These are phyloP conservation scores for Torrubiella hemipterigena DNA, from an alignment of 2,329 filamentous ascomycete genomes.

Conservation along the genomic window DNA sequence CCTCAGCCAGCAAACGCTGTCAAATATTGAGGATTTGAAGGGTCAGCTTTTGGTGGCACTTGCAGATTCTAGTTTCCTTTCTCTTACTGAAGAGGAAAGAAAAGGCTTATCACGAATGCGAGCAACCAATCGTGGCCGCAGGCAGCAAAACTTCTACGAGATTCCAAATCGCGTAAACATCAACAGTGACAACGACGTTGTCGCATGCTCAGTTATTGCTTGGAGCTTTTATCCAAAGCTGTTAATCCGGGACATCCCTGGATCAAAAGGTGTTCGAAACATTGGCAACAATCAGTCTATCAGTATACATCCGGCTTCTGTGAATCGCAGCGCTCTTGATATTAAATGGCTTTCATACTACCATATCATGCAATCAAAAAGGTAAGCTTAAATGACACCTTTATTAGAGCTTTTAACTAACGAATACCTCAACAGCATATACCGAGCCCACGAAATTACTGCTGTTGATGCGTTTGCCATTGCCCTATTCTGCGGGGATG, in stretches of 20 bases:
- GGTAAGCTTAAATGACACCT: slow-evolving; percentile 34
- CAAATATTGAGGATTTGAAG: slow-evolving; percentile 92
- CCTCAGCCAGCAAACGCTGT: slow-evolving; percentile 74
- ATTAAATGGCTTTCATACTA: slow-evolving; percentile 87
- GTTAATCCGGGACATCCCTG: slow-evolving; percentile 59
- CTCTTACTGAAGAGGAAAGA: slow-evolving; percentile 62
- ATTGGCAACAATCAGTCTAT: slow-evolving; percentile 88
- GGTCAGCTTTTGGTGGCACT: slow-evolving; percentile 78
- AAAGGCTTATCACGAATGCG: slow-evolving; percentile 56
- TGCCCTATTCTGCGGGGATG: slow-evolving; percentile 75
- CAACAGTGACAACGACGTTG: slow-evolving; percentile 68
- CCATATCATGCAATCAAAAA: slow-evolving; percentile 87
- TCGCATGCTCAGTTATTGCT: slow-evolving; percentile 72
- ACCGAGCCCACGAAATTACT: slow-evolving; percentile 84
- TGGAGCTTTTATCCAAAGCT: slow-evolving; percentile 96
- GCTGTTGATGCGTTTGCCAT: slow-evolving; percentile 72
- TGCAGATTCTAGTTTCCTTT: slow-evolving; percentile 73
- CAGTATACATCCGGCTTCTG: slow-evolving; percentile 73
- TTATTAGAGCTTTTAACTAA: not conserved
- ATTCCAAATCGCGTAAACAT: slow-evolving; percentile 63
- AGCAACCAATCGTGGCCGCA: slow-evolving; percentile 39
- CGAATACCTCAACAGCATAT: slow-evolving; percentile 41
- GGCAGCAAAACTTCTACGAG: slow-evolving; percentile 67
- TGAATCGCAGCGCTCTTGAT: slow-evolving; percentile 62
- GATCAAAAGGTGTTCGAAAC: slow-evolving; percentile 72